phyloP scores from a whole-genome alignment of 768 basidiomycete species.

The Mrakia frigida region DNA sequence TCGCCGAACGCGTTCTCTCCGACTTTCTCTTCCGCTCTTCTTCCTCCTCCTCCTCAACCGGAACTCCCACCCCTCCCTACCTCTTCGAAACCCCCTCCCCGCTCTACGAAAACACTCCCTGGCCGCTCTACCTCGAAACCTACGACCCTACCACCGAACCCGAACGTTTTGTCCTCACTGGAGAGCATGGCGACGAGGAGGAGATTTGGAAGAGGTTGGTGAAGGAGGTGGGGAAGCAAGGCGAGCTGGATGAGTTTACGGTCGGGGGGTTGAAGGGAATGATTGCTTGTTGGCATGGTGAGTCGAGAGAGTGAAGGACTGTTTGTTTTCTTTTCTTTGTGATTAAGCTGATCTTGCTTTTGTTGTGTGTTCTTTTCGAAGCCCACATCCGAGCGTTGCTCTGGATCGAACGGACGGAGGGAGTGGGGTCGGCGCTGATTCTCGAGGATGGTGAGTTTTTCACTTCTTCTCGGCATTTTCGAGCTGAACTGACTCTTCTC shows the following conservation, averaged over 20 bases:
- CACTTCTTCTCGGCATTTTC: background rate
- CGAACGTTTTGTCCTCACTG: background rate
- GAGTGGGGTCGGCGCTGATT: background rate
- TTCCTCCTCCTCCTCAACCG: background rate
- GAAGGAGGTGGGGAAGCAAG: background rate
- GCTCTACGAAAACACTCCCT: background rate
- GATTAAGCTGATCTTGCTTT: background rate
- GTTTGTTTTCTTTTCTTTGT: too few species aligned
- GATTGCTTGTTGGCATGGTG: slow-evolving; percentile 16
- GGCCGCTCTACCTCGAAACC: slow-evolving; percentile 1
- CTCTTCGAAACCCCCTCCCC: background rate
- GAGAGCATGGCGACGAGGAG: background rate
- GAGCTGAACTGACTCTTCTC: background rate
- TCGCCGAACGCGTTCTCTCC: slow-evolving; percentile 3
- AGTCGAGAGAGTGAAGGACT: too few species aligned
- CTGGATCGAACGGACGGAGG: background rate
- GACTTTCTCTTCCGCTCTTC: background rate
- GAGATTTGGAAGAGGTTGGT: background rate
- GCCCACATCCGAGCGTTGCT: slow-evolving; percentile 5
- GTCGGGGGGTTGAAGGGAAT: background rate
- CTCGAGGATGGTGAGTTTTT: slow-evolving; percentile 2
- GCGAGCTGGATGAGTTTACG: background rate
- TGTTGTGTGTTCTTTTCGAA: background rate
- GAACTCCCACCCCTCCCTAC: background rate
- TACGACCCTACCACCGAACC: background rate